Percentiles rank a stretch among this genome's conserved stretches.
phyloP scores from a whole-genome alignment of 352 stramenopile species.

The Phytophthora pini region DNA sequence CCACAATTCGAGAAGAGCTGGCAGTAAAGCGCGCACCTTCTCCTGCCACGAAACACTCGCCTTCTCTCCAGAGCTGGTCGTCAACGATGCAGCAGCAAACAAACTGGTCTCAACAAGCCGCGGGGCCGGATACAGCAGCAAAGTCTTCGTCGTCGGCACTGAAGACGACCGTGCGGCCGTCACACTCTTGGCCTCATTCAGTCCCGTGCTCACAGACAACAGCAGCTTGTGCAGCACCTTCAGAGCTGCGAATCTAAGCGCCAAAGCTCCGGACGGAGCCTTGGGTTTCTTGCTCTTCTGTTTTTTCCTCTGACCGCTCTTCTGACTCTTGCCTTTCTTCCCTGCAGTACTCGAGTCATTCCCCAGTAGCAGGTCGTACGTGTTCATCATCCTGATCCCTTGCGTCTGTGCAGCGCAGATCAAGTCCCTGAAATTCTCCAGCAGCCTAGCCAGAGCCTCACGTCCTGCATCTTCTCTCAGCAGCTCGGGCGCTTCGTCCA shows the following conservation, averaged over 20 bases:
- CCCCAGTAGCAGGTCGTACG: slow-evolving; percentile 64
- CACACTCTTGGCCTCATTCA: background rate
- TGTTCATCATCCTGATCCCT: slow-evolving; percentile 81
- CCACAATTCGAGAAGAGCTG: slow-evolving; percentile 76
- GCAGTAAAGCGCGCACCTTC: slow-evolving; percentile 66
- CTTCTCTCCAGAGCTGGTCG: slow-evolving; percentile 25
- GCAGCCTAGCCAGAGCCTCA: slow-evolving; percentile 63
- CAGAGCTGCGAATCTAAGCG: slow-evolving; percentile 65
- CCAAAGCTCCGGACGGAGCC: slow-evolving; percentile 45
- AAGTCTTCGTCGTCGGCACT: slow-evolving; percentile 40
- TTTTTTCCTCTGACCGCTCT: slow-evolving; percentile 24
- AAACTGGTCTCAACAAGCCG: slow-evolving; percentile 42
- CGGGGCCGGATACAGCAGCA: slow-evolving; percentile 62
- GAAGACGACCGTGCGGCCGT: slow-evolving; percentile 15
- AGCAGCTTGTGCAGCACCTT: slow-evolving; percentile 75
- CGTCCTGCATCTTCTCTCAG: slow-evolving; percentile 57
- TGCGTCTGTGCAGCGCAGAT: slow-evolving; percentile 68
- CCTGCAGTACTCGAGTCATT: slow-evolving; percentile 15
- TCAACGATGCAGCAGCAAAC: slow-evolving; percentile 26
- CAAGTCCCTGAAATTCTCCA: slow-evolving; percentile 85
- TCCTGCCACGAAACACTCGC: slow-evolving; percentile 66
- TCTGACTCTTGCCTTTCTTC: slow-evolving; percentile 22
- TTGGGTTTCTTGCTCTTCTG: slow-evolving; percentile 59
- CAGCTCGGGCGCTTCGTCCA: slow-evolving; percentile 66
- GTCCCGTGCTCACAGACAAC: slow-evolving; percentile 46